Evolutionary conservation across 2,329 filamentous ascomycete species (phyloP), one percentile per base, ranked within the genome.

Genomic region (Neospermospora avenae): DNA sequence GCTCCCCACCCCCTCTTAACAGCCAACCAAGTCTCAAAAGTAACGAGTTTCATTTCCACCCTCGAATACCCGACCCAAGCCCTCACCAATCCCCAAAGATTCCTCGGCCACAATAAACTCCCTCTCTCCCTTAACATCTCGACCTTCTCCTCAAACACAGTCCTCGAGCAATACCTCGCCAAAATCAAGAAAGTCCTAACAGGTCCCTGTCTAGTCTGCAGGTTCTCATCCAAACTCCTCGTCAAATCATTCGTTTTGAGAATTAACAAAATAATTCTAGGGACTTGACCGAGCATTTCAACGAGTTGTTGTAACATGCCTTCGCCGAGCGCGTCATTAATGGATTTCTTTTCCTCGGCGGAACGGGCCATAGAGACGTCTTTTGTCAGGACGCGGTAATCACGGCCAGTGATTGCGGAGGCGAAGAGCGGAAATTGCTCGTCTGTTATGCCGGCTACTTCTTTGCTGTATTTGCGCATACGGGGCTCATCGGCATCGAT

Each of bases 171-270:
- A 74, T 89, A 89, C 35, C 85, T 76, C 3, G 86, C 86, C 28
- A 90, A 77, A 64, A 90, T 89, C 70, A 89, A 76, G 68, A 89
- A 89, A 14, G 78, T 82, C 51, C 85, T 80, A 64, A 87, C 81
- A 3, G 86, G 85, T 0, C 86, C 86, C 63, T 84, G 82, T 6
- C 83, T 81, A 0, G 90, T 95, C 58, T 93, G 88, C 39, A 96
- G 79, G 71, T 89, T 93, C 78, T 99, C 95, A 73, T 99, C 95
- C 18, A 99, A 82, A 69, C 89, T 95, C 65, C 95, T 86, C 16
- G 95, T 99, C 41, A 99, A 79, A 76, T 99, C 95, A 73, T 99
- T 99, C 2, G 95, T 99, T 78, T 99, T 99, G 63, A 99, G 81
- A 67, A 99, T 98, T 28, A 99, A 80, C 13, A 99, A 81, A 57